These are phyloP conservation scores for Chamaecrista fasciculata DNA, from an alignment of 306 rosid genomes.

Conservation along the genomic window DNA sequence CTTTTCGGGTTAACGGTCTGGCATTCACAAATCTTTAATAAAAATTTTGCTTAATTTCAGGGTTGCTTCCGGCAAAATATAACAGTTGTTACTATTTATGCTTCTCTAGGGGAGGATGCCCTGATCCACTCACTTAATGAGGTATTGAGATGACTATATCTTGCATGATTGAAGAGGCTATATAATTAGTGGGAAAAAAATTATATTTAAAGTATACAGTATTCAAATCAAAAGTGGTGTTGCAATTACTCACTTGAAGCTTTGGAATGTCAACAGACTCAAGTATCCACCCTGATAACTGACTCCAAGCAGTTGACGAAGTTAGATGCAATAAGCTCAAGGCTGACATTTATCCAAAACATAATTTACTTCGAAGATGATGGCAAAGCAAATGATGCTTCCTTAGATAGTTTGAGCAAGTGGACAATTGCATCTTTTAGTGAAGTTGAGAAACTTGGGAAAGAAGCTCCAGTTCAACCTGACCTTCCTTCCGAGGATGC, in stretches of 20 bases:
- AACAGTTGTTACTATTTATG: conserved; percentile 83
- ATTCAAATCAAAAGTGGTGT: conserved; percentile 1
- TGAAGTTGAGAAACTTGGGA: conserved; percentile 82
- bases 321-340: conserved; percentile 62
- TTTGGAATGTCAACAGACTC: conserved; percentile 62
- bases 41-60: conserved; percentile 40
- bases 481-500: conserved; percentile 69
- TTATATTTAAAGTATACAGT: conserved; percentile 5
- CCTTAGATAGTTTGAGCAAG: conserved; percentile 40
- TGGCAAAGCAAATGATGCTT: conserved; percentile 41
- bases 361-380: conserved; percentile 75
- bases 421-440: conserved; percentile 59
- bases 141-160: conserved; percentile 46
- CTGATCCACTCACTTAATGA: conserved; percentile 84
- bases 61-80: conserved; percentile 86
- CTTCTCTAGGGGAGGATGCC: conserved; percentile 93
- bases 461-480: conserved; percentile 50
- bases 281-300: conserved; percentile 73
- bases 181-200: conserved; percentile 7
- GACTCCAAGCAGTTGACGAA: conserved; percentile 75
- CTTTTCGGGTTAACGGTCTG: conserved; percentile 11
- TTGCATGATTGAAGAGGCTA: conserved; percentile 23
- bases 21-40: conserved; percentile 13
- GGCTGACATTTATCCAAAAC: conserved; percentile 52
- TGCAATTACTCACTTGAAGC: conserved; percentile 35